Conservation (phyloP, 2,329 filamentous ascomycete species). For the Colletotrichum theobromicola region DNA sequence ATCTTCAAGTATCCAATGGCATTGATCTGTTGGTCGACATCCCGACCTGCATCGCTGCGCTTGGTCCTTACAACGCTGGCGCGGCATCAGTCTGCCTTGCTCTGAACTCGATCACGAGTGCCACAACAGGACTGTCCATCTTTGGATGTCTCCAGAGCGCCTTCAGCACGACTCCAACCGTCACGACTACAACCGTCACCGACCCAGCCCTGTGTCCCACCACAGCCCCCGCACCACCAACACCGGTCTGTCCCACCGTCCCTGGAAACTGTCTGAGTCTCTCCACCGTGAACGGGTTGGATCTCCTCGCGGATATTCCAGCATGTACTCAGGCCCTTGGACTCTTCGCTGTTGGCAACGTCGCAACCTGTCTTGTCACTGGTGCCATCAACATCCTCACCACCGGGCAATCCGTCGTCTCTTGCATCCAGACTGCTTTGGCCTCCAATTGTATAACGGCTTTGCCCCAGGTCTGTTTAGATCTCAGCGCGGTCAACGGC, state of each 20-base stretch:
- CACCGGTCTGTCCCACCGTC: neutral
- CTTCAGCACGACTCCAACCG: neutral
- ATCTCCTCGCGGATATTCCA: neutral
- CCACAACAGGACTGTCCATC: neutral
- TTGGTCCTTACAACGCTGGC: neutral
- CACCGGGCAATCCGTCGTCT: neutral
- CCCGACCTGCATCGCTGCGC: neutral
- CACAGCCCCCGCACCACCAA: accelerated
- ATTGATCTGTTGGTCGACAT: neutral
- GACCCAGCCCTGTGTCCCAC: neutral
- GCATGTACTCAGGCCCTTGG: neutral
- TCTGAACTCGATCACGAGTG: neutral
- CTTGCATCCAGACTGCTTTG: neutral
- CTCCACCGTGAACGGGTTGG: neutral
- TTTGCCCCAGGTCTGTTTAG: neutral
- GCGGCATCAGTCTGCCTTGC: neutral
- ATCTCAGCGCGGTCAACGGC: neutral
- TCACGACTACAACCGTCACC: accelerated
- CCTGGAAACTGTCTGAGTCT: neutral
- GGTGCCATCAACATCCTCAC: neutral
- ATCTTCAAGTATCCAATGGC: neutral
- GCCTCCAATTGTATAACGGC: neutral
- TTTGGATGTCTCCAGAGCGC: neutral
- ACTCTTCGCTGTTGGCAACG: neutral
- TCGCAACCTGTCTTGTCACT: neutral